Evolutionary conservation across 2,329 filamentous ascomycete species (phyloP), one percentile per base, ranked within the genome.

Genomic region (Calcarisporium arbuscula): DNA sequence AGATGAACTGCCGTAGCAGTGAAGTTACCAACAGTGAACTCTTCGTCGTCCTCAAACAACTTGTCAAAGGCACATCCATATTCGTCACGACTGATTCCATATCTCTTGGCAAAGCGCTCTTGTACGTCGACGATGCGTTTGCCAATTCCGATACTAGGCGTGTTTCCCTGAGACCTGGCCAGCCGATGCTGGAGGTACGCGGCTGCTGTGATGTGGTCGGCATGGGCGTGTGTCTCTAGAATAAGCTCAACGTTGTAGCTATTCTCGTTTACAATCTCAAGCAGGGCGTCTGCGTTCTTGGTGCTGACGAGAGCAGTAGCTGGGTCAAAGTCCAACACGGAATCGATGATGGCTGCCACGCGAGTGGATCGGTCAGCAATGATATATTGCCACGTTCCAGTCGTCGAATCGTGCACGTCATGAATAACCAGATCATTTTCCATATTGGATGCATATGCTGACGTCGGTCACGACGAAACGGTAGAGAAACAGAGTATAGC

Each of bases 151-250:
- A 80, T 67, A 0, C 46, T 43, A 0, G 72, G 67, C 31, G 49
- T 55, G 1, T 38, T 21, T 0, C 51, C 56, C 28, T 68, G 60
- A 0, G 35, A 33, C 7, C 56, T 39, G 0, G 50, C 42, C 0
- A 79, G 58, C 3, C 47, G 51, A 1, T 53, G 50, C 44, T 77
- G 72, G 0, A 82, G 61, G 47, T 80, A 82, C 5, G 64, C 62
- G 0, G 76, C 64, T 0, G 77, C 69, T 1, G 74, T 80, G 1
- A 80, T 42, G 39, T 81, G 75, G 36, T 81, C 73, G 4, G 74
- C 74, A 40, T 80, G 72, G 0, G 64, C 68, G 48, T 82, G 77
- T 0, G 78, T 82, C 43, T 82, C 78, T 4, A 82, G 61, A 14
- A 82, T 73, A 26, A 53, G 57, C 1, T 61, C 56, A 8, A 81